These are phyloP conservation scores for Pouteria campechiana DNA, from an alignment of 179 eudicot genomes.

Conservation along the genomic window DNA sequence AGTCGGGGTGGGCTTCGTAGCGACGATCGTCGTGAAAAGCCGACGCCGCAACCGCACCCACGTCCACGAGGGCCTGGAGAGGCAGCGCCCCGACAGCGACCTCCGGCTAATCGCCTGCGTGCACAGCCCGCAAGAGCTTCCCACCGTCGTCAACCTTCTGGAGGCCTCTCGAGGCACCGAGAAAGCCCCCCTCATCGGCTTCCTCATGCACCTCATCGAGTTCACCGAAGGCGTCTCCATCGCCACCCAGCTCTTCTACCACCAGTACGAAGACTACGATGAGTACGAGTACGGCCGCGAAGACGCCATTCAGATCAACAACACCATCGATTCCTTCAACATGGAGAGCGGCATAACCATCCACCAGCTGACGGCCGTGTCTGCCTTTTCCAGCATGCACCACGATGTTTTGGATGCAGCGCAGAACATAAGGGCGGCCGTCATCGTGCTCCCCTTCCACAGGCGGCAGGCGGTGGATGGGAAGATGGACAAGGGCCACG, in stretches of 20 bases:
- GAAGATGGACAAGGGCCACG: slow-evolving; percentile 71
- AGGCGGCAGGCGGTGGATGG: slow-evolving; percentile 86
- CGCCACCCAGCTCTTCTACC: slow-evolving; percentile 42
- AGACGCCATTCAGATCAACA: slow-evolving; percentile 70
- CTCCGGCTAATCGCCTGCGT: slow-evolving; percentile 76
- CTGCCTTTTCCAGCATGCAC: slow-evolving; percentile 40
- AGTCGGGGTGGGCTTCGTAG: slow-evolving; percentile 45
- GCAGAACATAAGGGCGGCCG: slow-evolving; percentile 60
- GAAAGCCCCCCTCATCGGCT: slow-evolving; percentile 53
- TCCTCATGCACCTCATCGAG: slow-evolving; percentile 71
- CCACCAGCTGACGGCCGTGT: slow-evolving; percentile 53
- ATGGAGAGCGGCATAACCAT: slow-evolving; percentile 48
- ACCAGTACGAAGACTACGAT: slow-evolving; percentile 78
- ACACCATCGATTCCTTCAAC: slow-evolving; percentile 49
- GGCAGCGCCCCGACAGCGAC: slow-evolving; percentile 62
- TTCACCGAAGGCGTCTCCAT: slow-evolving; percentile 52
- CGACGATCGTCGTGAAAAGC: slow-evolving; percentile 37
- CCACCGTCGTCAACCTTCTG: slow-evolving; percentile 60
- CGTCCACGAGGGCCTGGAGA: slow-evolving; percentile 48
- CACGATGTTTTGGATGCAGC: slow-evolving; percentile 65
- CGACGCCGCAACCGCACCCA: slow-evolving; percentile 37
- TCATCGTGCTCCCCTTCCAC: slow-evolving; percentile 75
- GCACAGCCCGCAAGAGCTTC: slow-evolving; percentile 65
- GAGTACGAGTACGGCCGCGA: slow-evolving; percentile 85
- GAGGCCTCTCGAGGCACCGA: slow-evolving; percentile 54